Evolutionary conservation across 2,329 filamentous ascomycete genomes (phyloP).

Genomic region (Podosphaera xanthii): DNA sequence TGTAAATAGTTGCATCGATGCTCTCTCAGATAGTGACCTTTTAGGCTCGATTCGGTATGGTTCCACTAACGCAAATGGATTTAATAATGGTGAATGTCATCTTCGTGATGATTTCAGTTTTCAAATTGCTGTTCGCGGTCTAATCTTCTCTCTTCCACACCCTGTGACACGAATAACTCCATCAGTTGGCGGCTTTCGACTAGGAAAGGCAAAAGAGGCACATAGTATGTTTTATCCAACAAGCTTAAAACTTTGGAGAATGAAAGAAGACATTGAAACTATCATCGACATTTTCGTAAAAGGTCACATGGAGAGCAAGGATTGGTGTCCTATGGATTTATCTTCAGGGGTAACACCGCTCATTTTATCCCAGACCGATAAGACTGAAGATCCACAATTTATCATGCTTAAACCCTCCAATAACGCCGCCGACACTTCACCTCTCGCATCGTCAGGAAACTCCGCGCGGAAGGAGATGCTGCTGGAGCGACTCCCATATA

Average conservation of each 20-base stretch:
- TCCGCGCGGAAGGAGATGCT: conserved; percentile 52
- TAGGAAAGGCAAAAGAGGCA: conserved; percentile 30
- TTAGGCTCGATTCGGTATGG: conserved; percentile 51
- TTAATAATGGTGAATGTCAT: conserved; percentile 39
- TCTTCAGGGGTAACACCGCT: no score
- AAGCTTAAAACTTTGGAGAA: conserved; percentile 62
- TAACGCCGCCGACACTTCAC: neutral
- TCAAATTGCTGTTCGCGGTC: conserved; percentile 66
- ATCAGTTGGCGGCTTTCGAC: conserved; percentile 13
- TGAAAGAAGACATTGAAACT: conserved; percentile 59
- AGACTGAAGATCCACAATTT: neutral
- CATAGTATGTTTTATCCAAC: conserved; percentile 86
- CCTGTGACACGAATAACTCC: conserved; percentile 52
- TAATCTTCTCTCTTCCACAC: conserved; percentile 64
- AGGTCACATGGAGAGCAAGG: conserved; percentile 32
- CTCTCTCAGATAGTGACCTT: conserved; percentile 70
- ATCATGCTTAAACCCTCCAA: neutral
- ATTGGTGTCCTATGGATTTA: neutral
- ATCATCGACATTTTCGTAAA: conserved; percentile 47
- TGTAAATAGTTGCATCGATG: conserved; percentile 65
- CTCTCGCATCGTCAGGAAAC: conserved; percentile 18
- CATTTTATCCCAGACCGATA: no score
- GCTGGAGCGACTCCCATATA: conserved; percentile 70
- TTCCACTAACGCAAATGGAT: conserved; percentile 39
- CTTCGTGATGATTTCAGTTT: conserved; percentile 90